These are phyloP conservation scores for Bruguiera sexangula DNA, from an alignment of 345 rosid genomes.

Conservation along the genomic window DNA sequence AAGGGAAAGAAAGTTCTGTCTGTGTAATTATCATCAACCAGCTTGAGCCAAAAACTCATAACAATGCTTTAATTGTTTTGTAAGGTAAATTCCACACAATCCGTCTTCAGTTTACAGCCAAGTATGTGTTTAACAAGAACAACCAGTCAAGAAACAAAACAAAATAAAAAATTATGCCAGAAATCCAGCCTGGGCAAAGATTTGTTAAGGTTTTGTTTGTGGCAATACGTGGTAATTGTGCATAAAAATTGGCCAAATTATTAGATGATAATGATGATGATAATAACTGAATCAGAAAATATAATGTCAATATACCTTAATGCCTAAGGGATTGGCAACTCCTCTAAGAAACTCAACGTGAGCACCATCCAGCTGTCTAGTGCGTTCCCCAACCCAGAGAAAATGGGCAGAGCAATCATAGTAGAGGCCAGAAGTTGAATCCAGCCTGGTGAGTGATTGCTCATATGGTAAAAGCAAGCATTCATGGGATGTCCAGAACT, in stretches of 20 bases:
- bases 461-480: slow-evolving; percentile 33
- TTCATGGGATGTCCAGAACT: slow-evolving; percentile 34
- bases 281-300: background rate
- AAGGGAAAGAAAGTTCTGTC: background rate
- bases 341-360: slow-evolving; percentile 29
- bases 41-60: background rate
- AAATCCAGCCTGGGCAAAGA: too few species aligned
- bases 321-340: slow-evolving; percentile 32
- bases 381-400: slow-evolving; percentile 31
- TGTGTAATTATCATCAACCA: background rate
- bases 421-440: slow-evolving; percentile 32
- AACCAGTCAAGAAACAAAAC: too few species aligned
- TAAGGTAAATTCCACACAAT: too few species aligned
- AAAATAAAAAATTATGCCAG: too few species aligned
- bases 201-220: too few species aligned
- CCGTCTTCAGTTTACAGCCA: too few species aligned
- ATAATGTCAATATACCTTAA: slow-evolving; percentile 15
- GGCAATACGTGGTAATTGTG: background rate
- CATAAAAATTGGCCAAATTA: background rate
- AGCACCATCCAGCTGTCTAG: slow-evolving; percentile 33
- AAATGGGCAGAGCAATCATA: slow-evolving; percentile 36
- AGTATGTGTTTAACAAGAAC: too few species aligned
- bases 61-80: too few species aligned
- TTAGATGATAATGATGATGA: background rate
- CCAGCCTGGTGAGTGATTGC: slow-evolving; percentile 32